A percentile compares a stretch with the other conserved stretches of the same genome.
Evolutionary conservation across 306 rosid species (phyloP).

Genomic region (Ammopiptanthus mongolicus): DNA sequence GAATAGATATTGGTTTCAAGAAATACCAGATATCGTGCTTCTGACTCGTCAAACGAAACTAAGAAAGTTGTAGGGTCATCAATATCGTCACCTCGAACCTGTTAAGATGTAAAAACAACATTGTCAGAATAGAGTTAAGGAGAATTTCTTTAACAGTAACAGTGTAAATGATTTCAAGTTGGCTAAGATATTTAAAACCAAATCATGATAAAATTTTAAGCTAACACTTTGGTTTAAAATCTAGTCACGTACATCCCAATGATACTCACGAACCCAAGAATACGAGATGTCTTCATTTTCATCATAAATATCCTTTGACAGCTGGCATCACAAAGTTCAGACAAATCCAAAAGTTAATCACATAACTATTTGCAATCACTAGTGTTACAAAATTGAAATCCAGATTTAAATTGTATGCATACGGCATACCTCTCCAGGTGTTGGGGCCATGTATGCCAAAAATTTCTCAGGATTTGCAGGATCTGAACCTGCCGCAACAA

Average conservation of each 20-base stretch:
- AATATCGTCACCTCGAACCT: slow-evolving; percentile 88
- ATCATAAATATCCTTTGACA: slow-evolving; percentile 81
- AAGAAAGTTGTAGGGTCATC: slow-evolving; percentile 78
- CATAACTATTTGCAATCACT: neutral
- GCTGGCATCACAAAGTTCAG: slow-evolving; percentile 50
- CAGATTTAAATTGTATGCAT: neutral
- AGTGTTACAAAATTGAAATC: slow-evolving; percentile 8
- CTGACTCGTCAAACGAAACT: slow-evolving; percentile 79
- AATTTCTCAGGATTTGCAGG: slow-evolving; percentile 80
- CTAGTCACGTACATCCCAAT: slow-evolving; percentile 74
- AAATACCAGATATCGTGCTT: slow-evolving; percentile 83
- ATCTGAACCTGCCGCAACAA: slow-evolving; percentile 59
- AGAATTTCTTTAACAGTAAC: neutral
- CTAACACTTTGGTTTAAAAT: neutral
- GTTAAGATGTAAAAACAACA: neutral
- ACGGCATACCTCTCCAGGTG: slow-evolving; percentile 88
- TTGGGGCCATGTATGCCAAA: slow-evolving; percentile 92
- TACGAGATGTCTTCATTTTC: slow-evolving; percentile 75
- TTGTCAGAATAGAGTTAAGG: slow-evolving; percentile 8
- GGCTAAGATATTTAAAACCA: neutral
- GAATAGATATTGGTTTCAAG: slow-evolving; percentile 9
- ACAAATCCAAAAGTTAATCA: slow-evolving; percentile 14
- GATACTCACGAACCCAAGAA: slow-evolving; percentile 93
- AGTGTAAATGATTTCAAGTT: neutral
- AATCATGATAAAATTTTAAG: neutral